phyloP scores from a whole-genome alignment of 1,284 basidiomycete genomes.

The Heliocybe sulcata region DNA sequence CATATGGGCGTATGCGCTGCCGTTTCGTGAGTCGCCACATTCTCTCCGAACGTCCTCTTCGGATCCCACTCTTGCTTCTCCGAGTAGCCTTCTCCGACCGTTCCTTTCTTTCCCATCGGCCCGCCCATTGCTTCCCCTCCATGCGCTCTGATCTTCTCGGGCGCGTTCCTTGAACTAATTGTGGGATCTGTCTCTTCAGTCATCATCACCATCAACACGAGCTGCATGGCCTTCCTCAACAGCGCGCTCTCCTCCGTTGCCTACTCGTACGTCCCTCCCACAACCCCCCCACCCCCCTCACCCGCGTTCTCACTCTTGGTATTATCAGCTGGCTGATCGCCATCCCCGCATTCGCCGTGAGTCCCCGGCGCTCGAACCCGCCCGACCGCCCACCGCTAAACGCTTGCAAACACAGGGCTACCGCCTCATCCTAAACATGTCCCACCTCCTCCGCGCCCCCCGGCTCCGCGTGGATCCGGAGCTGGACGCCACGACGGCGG shows the following conservation, averaged over 20 bases:
- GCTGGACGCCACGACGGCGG: not conserved
- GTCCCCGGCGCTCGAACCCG: not conserved
- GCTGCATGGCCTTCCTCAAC: slow-evolving; percentile 11
- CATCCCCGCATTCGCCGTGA: slow-evolving; percentile 15
- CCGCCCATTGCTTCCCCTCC: too few species aligned
- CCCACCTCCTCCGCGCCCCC: not conserved
- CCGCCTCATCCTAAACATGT: not conserved
- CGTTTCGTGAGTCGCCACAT: slow-evolving; percentile 15
- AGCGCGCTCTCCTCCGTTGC: slow-evolving; percentile 14
- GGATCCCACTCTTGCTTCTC: too few species aligned
- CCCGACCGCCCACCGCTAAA: not conserved
- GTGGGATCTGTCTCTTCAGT: slow-evolving; percentile 8
- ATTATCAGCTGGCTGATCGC: slow-evolving; percentile 18
- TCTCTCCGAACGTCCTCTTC: too few species aligned
- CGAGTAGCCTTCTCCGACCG: not conserved
- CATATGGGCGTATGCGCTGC: slow-evolving; percentile 20
- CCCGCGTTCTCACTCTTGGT: not conserved
- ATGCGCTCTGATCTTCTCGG: too few species aligned
- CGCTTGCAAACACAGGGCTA: not conserved
- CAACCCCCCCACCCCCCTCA: not conserved
- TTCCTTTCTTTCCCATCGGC: too few species aligned
- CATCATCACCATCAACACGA: slow-evolving; percentile 13
- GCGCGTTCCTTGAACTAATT: too few species aligned
- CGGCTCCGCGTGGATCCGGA: not conserved
- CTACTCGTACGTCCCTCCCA: slow-evolving; percentile 13